These are phyloP conservation scores for Annona squamosa DNA, from an alignment of 164 flowering plant species.

Conservation along the genomic window DNA sequence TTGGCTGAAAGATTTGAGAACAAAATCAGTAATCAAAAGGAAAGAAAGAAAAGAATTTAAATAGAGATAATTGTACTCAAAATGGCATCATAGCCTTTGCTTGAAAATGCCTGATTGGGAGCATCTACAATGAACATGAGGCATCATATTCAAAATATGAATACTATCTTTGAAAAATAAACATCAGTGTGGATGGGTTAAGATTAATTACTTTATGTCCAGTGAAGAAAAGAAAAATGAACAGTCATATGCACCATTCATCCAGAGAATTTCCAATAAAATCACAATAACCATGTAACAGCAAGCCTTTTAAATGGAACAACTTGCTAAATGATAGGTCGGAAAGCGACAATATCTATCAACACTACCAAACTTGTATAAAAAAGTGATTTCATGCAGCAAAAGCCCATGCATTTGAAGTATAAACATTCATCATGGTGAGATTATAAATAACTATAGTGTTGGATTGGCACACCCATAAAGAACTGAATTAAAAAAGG, in stretches of 20 bases:
- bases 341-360: background rate
- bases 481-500: too few relatives aligned
- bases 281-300: too few relatives aligned
- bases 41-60: background rate
- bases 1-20: conserved; percentile 47
- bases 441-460: too few relatives aligned
- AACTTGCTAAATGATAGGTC: background rate
- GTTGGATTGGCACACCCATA: too few relatives aligned
- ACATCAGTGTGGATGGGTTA: background rate
- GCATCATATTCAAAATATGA: background rate
- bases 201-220: background rate
- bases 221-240: background rate
- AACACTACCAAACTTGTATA: background rate
- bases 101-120: background rate
- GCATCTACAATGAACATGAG: background rate
- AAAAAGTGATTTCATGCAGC: background rate
- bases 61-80: background rate
- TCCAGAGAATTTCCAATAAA: too few relatives aligned
- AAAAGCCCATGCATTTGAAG: background rate
- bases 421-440: too few relatives aligned
- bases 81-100: background rate
- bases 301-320: background rate
- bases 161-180: background rate
- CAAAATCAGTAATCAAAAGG: background rate
- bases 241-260: too few relatives aligned